Conservation (phyloP, 2,329 filamentous ascomycete genomes). For the Alternaria triticimaculans region DNA sequence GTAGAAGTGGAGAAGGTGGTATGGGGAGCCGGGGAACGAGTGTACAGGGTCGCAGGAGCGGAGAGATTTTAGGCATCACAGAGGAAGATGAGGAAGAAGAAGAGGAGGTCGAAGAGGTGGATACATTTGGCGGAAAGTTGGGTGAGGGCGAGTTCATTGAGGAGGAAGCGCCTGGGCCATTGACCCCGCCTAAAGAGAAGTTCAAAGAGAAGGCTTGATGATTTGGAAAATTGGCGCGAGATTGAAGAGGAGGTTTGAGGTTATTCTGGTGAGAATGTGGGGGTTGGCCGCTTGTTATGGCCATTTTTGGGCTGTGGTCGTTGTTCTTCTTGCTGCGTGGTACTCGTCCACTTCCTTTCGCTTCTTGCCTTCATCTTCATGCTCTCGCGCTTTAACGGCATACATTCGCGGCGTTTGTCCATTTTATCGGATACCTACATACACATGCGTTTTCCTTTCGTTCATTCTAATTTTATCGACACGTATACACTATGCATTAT, state of each 20-base stretch:
- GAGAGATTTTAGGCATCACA: constrained; percentile 71
- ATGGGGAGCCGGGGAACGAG: constrained; percentile 57
- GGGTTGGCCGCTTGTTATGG: neutral
- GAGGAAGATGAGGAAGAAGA: constrained; percentile 52
- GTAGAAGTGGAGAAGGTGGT: constrained; percentile 15
- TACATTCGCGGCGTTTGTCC: neutral
- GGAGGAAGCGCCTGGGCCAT: constrained; percentile 16
- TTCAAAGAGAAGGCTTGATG: constrained; percentile 1
- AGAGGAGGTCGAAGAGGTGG: constrained; percentile 64
- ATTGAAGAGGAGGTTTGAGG: neutral
- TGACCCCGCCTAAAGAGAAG: constrained; percentile 13
- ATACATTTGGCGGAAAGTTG: constrained; percentile 62
- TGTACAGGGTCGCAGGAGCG: constrained; percentile 70
- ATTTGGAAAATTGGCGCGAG: neutral
- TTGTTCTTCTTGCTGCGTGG: neutral
- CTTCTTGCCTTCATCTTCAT: neutral
- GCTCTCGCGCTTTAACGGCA: neutral
- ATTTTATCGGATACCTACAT: neutral
- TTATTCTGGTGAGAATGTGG: neutral
- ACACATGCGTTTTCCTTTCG: neutral
- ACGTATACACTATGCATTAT: neutral
- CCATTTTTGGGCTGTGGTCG: neutral
- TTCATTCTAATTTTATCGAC: neutral
- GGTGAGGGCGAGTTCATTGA: constrained; percentile 44
- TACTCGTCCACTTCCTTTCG: neutral